Conservation (phyloP, 257 asterid genomes). For the Ballota nigra region DNA sequence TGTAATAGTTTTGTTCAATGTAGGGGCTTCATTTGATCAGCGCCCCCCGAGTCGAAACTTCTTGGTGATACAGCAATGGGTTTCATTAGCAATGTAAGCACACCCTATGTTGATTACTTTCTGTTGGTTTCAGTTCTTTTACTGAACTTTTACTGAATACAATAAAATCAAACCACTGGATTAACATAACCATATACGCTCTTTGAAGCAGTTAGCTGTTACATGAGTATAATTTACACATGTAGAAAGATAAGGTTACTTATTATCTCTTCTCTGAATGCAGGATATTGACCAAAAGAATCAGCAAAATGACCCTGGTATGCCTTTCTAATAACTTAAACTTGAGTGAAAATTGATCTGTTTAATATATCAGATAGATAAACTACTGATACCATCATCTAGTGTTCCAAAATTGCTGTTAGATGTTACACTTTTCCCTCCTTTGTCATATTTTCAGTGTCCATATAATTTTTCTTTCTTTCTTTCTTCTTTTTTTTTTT, state of each 20-base stretch:
- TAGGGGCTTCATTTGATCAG: constrained; percentile 39
- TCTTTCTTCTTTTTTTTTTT: too few species aligned
- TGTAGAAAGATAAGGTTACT: neutral
- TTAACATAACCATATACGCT: neutral
- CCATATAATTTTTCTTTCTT: neutral
- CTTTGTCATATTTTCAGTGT: neutral
- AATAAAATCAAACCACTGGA: neutral
- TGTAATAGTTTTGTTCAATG: constrained; percentile 22
- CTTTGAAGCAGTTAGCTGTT: neutral
- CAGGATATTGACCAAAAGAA: constrained; percentile 46
- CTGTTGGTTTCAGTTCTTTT: neutral
- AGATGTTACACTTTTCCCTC: neutral
- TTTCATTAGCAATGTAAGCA: constrained; percentile 44
- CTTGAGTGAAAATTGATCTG: constrained; percentile 7
- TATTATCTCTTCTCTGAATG: constrained; percentile 24
- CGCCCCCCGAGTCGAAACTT: constrained; percentile 19
- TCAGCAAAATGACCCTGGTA: constrained; percentile 70
- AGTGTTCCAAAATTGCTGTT: neutral
- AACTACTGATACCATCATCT: neutral
- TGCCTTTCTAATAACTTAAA: neutral
- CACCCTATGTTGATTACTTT: constrained; percentile 8
- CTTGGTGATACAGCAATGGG: constrained; percentile 44
- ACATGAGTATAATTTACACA: neutral
- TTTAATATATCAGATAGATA: neutral
- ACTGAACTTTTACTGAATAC: too few species aligned